Evolutionary conservation across 306 rosid species (phyloP), one percentile per base, ranked within the genome.

Genomic region (Trifolium repens): DNA sequence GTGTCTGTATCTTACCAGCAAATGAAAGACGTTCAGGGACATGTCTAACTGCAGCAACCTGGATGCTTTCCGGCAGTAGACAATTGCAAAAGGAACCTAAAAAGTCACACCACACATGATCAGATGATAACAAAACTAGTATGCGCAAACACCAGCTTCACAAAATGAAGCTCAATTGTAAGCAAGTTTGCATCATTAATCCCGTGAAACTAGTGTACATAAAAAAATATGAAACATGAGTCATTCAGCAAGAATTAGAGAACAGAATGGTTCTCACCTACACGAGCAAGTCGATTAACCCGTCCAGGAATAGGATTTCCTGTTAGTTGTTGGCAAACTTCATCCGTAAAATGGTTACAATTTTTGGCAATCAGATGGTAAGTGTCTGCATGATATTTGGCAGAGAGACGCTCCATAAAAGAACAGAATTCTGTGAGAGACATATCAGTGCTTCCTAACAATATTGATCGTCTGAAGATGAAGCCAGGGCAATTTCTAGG

Each of bases 31-130:
- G 90, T 63, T 89, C 96, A 1, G 97, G 92, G 83, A 87, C 90
- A 87, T 88, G 96, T 77, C 89, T 83, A 75, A 90, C 92, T 47
- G 99, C 96, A 64, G 87, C 55, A 63, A 85, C 87, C 73, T 92
- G 97, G 76, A 96, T 84, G 86, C 81, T 88, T 76, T 90, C 96
- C 42, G 99, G 99, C 50, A 90, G 94, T 79, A 96, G 92, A 89
- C 99, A 96, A 71, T 90, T 89, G 85, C 99, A 96, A 84, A 89
- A 90, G 76, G 99, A 90, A 85, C 98, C 99, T 92, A 92, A 80
- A 78, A 85, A 68, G 55, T 76, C 57, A 81, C 77, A 80, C 14
- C 37, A 81, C 66, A 67, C 59, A 10, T 49, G 76, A 83, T 90
- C 81, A 90, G 84, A 83, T 53, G 75, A 82, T 68, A 68, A 72